These are phyloP conservation scores for Microbotryum violaceum DNA, from an alignment of 1,284 basidiomycete genomes.

Conservation along the genomic window DNA sequence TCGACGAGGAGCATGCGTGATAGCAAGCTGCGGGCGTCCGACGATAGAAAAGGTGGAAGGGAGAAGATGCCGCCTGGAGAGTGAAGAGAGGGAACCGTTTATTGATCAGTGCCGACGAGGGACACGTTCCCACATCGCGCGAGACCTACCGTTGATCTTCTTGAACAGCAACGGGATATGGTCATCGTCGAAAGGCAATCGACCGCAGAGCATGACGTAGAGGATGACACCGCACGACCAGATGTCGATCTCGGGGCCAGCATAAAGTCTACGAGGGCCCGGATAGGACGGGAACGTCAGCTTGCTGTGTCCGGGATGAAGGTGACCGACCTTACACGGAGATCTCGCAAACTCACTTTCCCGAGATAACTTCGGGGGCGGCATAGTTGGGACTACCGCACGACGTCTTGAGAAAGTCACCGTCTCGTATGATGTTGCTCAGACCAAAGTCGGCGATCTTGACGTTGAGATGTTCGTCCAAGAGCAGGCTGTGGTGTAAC, in stretches of 20 bases:
- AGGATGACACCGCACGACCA: slow-evolving; percentile 94
- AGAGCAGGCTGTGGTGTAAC: slow-evolving; percentile 41
- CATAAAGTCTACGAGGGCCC: slow-evolving; percentile 55
- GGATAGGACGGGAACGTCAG: not conserved
- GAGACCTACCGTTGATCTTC: slow-evolving; percentile 75
- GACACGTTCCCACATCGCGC: no score
- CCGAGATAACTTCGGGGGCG: slow-evolving; percentile 88
- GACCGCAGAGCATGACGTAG: slow-evolving; percentile 87
- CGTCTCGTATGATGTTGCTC: slow-evolving; percentile 87
- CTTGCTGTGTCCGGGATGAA: not conserved
- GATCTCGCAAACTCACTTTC: slow-evolving; percentile 48
- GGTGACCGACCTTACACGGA: not conserved
- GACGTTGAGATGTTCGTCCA: slow-evolving; percentile 52
- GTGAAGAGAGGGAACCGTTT: not conserved
- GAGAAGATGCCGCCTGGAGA: slow-evolving; percentile 71
- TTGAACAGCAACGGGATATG: slow-evolving; percentile 84
- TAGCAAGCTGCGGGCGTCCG: slow-evolving; percentile 69
- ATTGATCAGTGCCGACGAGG: not conserved
- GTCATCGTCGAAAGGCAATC: slow-evolving; percentile 89
- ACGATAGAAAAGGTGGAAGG: slow-evolving; percentile 66
- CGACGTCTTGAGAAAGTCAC: slow-evolving; percentile 87
- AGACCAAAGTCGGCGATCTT: slow-evolving; percentile 96
- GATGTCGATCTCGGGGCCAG: slow-evolving; percentile 93
- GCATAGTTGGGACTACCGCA: slow-evolving; percentile 96
- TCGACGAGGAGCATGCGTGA: slow-evolving; percentile 82